Evolutionary conservation across 805 yeast genomes (phyloP).

Genomic region (Spathaspora hagerdaliae): DNA sequence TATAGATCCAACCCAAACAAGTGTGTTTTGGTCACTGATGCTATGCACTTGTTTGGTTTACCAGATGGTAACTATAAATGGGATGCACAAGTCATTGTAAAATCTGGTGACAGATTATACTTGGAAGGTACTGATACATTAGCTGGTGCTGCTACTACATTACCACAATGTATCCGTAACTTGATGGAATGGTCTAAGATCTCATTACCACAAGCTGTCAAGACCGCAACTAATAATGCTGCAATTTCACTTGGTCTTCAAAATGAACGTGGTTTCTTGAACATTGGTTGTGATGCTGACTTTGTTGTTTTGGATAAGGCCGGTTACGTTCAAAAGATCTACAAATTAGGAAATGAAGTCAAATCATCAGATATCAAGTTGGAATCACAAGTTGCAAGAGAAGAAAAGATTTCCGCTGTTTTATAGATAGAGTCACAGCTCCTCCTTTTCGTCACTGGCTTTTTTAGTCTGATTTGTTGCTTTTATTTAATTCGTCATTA

Average conservation of each 20-base stretch:
- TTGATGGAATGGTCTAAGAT: conserved; percentile 47
- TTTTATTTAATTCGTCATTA: no score
- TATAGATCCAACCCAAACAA: conserved; percentile 50
- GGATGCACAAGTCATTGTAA: conserved; percentile 45
- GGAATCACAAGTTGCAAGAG: conserved; percentile 1
- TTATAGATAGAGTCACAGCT: conserved; percentile 2
- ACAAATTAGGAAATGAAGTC: conserved; percentile 42
- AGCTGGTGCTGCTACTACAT: conserved; percentile 60
- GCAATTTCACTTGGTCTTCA: conserved; percentile 45
- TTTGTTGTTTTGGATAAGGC: conserved; percentile 41
- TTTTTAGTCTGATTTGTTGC: no score
- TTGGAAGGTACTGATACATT: conserved; percentile 53
- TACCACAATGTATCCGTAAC: conserved; percentile 48
- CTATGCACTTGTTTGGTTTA: conserved; percentile 54
- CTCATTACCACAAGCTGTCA: conserved; percentile 49
- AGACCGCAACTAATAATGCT: conserved; percentile 52
- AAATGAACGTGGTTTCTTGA: conserved; percentile 46
- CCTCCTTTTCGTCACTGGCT: no score
- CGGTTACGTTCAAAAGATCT: conserved; percentile 47
- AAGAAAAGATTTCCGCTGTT: conserved; percentile 6
- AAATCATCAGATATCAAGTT: conserved; percentile 8
- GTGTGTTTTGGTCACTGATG: conserved; percentile 55
- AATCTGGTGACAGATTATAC: conserved; percentile 43
- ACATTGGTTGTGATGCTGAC: conserved; percentile 55
- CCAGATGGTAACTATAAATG: conserved; percentile 55